phyloP scores from a whole-genome alignment of 2,329 filamentous ascomycete genomes.

The Stagonosporopsis cucurbitacearum region DNA sequence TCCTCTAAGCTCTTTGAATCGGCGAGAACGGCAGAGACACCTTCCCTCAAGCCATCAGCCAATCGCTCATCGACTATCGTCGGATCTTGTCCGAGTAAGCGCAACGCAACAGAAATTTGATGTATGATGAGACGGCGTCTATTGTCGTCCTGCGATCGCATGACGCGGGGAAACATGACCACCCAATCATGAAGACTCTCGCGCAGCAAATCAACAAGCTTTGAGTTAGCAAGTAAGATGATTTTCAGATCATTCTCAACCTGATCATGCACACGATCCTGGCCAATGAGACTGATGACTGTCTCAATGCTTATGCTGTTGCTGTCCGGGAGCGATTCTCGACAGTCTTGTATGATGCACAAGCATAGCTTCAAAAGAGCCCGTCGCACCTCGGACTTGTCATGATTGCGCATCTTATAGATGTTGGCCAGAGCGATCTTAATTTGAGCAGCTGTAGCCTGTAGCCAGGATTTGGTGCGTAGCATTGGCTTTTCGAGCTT shows the following conservation, averaged over 20 bases:
- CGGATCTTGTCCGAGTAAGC: conserved; percentile 67
- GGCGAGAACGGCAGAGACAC: conserved; percentile 62
- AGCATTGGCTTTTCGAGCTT: conserved; percentile 36
- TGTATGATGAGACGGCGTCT: conserved; percentile 74
- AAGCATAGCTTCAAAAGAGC: conserved; percentile 76
- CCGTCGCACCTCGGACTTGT: conserved; percentile 70
- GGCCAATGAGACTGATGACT: conserved; percentile 68
- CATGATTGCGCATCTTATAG: conserved; percentile 75
- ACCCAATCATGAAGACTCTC: conserved; percentile 81
- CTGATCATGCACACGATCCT: conserved; percentile 56
- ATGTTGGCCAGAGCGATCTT: conserved; percentile 82
- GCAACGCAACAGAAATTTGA: conserved; percentile 77
- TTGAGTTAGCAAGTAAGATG: conserved; percentile 67
- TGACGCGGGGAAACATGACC: conserved; percentile 76
- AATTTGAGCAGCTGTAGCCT: conserved; percentile 79
- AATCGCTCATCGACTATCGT: conserved; percentile 72
- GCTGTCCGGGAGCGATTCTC: conserved; percentile 72
- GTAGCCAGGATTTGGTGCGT: conserved; percentile 71
- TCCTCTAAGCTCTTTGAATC: conserved; percentile 38
- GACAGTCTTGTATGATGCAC: conserved; percentile 78
- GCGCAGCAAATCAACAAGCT: conserved; percentile 70
- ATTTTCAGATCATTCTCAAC: conserved; percentile 59
- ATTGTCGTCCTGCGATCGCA: conserved; percentile 84
- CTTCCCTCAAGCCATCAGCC: conserved; percentile 74
- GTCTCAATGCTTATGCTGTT: conserved; percentile 79